phyloP scores from a whole-genome alignment of 495 filamentous ascomycete genomes.

The Mycothermus thermophilus region DNA sequence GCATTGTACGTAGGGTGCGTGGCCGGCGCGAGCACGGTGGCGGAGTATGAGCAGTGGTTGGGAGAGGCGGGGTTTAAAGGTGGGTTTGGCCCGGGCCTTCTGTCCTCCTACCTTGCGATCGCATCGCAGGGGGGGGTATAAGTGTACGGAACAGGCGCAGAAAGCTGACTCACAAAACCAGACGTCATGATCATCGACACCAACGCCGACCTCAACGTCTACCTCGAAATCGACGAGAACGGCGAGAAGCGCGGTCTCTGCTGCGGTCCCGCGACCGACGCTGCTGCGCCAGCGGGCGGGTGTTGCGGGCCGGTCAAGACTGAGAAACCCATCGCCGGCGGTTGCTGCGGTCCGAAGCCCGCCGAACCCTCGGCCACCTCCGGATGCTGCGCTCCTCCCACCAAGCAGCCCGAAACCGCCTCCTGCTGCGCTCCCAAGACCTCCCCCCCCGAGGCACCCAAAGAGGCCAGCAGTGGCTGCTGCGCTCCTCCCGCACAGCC shows the following conservation, averaged over 20 bases:
- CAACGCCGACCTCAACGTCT: constrained; percentile 44
- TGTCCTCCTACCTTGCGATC: not conserved
- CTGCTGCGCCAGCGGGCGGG: not conserved
- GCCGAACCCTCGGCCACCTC: too few relatives aligned
- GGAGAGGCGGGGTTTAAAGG: constrained; percentile 40
- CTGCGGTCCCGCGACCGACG: not conserved
- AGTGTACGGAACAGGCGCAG: too few relatives aligned
- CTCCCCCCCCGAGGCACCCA: constrained; percentile 1
- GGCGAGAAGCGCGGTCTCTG: constrained; percentile 8
- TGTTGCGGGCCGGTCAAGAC: constrained; percentile 6
- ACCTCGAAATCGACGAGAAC: constrained; percentile 26
- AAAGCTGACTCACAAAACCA: constrained; percentile 10
- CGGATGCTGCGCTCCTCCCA: too few relatives aligned
- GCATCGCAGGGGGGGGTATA: not conserved
- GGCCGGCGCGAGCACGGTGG: constrained; percentile 40
- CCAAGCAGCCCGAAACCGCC: not conserved
- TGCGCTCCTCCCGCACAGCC: not conserved
- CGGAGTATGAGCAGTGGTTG: constrained; percentile 43
- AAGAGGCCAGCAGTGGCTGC: not conserved
- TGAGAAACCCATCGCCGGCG: not conserved
- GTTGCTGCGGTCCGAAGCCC: not conserved
- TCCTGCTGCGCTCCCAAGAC: not conserved
- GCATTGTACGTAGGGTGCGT: constrained; percentile 49
- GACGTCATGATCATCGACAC: constrained; percentile 42
- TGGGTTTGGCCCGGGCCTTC: constrained; percentile 11